These are phyloP conservation scores for Wallemia mellicola DNA, from an alignment of 1,284 basidiomycete genomes.

Conservation along the genomic window DNA sequence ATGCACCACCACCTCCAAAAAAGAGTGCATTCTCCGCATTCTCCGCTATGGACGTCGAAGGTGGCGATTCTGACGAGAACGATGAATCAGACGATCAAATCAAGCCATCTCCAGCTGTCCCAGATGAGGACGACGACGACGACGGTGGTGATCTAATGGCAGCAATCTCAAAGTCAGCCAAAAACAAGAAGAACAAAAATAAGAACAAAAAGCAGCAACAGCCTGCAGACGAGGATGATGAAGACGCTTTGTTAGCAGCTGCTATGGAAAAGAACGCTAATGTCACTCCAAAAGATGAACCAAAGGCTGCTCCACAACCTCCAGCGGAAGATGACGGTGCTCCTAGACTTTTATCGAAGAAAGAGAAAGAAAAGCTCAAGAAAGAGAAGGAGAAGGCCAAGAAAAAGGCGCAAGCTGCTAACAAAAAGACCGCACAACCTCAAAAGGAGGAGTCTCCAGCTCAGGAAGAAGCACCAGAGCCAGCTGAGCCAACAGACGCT, in stretches of 20 bases:
- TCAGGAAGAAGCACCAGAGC: conserved; percentile 7
- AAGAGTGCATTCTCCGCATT: conserved; percentile 23
- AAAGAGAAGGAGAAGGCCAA: conserved; percentile 87
- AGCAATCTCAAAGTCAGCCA: background rate
- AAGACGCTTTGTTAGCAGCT: background rate
- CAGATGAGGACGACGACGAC: background rate
- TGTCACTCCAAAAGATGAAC: conserved; percentile 5
- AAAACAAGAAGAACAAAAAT: background rate
- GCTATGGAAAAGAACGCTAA: background rate
- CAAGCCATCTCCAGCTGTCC: conserved; percentile 5
- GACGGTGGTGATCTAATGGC: background rate
- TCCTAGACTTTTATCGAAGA: conserved; percentile 43
- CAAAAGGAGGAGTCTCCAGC: conserved; percentile 8
- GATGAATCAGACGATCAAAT: conserved; percentile 18
- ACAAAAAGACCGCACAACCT: conserved; percentile 32
- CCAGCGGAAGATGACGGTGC: conserved; percentile 16
- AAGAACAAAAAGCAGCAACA: background rate
- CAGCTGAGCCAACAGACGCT: conserved; percentile 8
- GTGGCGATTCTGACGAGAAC: conserved; percentile 15
- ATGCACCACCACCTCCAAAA: conserved; percentile 11
- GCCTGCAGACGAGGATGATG: background rate
- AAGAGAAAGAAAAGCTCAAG: conserved; percentile 78
- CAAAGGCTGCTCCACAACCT: conserved; percentile 4
- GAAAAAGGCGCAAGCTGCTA: conserved; percentile 73
- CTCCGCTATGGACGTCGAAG: conserved; percentile 21